Conservation (phyloP, 179 eudicot genomes). For the Drosera spatulata region DNA sequence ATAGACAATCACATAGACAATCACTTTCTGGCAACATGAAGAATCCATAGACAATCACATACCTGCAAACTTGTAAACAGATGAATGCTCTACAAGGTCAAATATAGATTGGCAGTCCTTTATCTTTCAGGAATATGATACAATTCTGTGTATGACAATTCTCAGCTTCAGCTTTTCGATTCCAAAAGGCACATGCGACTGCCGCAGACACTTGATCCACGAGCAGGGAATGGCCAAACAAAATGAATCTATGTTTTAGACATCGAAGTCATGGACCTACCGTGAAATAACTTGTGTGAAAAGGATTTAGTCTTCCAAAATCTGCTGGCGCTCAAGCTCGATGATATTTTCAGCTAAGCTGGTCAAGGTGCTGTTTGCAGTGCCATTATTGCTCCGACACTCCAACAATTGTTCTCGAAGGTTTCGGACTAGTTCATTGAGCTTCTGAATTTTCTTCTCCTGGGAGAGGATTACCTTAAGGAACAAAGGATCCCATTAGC, state of each 20-base stretch:
- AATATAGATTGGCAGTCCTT: too few species aligned
- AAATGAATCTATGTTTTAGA: not conserved
- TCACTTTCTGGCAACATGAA: too few species aligned
- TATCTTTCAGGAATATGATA: too few species aligned
- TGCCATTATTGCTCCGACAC: slow-evolving; percentile 48
- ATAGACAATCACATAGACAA: too few species aligned
- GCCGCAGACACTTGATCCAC: too few species aligned
- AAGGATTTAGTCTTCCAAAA: slow-evolving; percentile 41
- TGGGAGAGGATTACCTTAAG: slow-evolving; percentile 74
- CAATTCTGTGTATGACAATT: too few species aligned
- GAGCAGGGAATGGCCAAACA: too few species aligned
- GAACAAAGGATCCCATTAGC: not conserved
- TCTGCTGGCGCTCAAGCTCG: slow-evolving; percentile 52
- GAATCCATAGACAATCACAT: too few species aligned
- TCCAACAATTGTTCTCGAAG: slow-evolving; percentile 59
- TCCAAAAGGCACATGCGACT: too few species aligned
- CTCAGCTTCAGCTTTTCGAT: too few species aligned
- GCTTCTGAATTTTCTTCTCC: slow-evolving; percentile 83
- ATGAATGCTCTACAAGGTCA: too few species aligned
- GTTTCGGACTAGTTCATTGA: slow-evolving; percentile 63
- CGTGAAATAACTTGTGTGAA: not conserved
- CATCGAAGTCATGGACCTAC: not conserved
- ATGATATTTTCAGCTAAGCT: slow-evolving; percentile 42
- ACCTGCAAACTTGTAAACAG: too few species aligned
- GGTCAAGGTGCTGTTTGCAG: slow-evolving; percentile 29